Evolutionary conservation across 2,329 filamentous ascomycete genomes (phyloP).

Genomic region (Colletotrichum sp.): DNA sequence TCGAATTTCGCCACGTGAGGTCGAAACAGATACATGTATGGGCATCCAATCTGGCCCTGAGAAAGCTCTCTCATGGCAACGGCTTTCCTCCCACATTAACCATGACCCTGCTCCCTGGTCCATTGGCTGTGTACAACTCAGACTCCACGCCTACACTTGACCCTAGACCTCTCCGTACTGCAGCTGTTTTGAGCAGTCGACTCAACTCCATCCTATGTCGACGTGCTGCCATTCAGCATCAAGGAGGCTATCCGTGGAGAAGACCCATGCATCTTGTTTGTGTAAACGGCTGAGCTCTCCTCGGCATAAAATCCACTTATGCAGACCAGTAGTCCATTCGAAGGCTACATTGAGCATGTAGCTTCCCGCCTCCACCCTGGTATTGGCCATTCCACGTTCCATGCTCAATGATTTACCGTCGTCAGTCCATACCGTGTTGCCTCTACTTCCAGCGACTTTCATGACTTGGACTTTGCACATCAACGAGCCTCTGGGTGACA

Average conservation of each 20-base stretch:
- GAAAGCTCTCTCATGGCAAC: accelerated
- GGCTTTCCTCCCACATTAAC: accelerated
- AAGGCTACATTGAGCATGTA: background rate
- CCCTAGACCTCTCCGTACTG: accelerated
- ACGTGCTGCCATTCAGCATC: background rate
- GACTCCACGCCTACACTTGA: background rate
- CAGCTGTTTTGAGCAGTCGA: background rate
- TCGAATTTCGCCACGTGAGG: background rate
- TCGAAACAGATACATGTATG: background rate
- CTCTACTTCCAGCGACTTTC: background rate
- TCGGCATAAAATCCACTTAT: background rate
- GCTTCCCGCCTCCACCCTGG: background rate
- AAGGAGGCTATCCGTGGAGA: accelerated
- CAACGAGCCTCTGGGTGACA: background rate
- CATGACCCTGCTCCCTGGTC: background rate
- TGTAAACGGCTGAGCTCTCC: background rate
- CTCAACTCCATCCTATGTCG: background rate
- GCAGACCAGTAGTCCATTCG: background rate
- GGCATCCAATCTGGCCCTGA: accelerated
- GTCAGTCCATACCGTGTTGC: background rate
- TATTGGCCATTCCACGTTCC: too few relatives aligned
- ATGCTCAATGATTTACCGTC: background rate
- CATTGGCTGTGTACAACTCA: background rate
- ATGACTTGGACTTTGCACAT: background rate
- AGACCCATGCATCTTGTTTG: background rate